A percentile compares a stretch with the other conserved stretches of the same genome.
Evolutionary conservation across 768 basidiomycete species (phyloP).

Genomic region (Hygrocybe punicea): DNA sequence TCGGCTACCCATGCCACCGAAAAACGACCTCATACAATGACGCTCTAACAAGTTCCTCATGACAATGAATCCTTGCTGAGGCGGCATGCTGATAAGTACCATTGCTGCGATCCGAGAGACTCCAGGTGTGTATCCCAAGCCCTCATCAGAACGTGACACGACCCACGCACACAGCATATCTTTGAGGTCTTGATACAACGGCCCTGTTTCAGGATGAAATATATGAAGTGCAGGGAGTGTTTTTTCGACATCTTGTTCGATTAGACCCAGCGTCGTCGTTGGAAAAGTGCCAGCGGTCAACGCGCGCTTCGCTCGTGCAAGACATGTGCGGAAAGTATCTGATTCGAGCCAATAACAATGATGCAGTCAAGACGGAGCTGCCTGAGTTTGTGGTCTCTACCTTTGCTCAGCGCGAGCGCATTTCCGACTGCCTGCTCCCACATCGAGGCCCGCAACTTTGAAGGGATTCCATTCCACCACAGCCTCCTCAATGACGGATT

Average conservation of each 20-base stretch:
- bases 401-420: constrained; percentile 75
- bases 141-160: constrained; percentile 79
- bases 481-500: constrained; percentile 62
- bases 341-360: constrained; percentile 4
- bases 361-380: constrained; percentile 4
- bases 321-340: constrained; percentile 73
- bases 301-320: constrained; percentile 71
- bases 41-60: constrained; percentile 84
- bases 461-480: constrained; percentile 90
- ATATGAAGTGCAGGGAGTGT: constrained; percentile 79
- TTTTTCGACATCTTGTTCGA: constrained; percentile 71
- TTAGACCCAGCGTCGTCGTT: constrained; percentile 51
- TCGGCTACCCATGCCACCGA: constrained; percentile 61
- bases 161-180: constrained; percentile 88
- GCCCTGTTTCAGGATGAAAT: constrained; percentile 72
- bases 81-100: constrained; percentile 79
- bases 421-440: constrained; percentile 90
- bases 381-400: constrained; percentile 36
- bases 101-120: constrained; percentile 78
- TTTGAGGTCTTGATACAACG: constrained; percentile 76
- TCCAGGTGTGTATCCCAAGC: constrained; percentile 68
- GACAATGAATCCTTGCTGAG: constrained; percentile 70
- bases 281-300: constrained; percentile 66
- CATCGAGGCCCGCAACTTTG: constrained; percentile 71
- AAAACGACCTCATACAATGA: constrained; percentile 83